Evolutionary conservation across 2,329 filamentous ascomycete species (phyloP).

Genomic region (Annulohypoxylon truncatum): DNA sequence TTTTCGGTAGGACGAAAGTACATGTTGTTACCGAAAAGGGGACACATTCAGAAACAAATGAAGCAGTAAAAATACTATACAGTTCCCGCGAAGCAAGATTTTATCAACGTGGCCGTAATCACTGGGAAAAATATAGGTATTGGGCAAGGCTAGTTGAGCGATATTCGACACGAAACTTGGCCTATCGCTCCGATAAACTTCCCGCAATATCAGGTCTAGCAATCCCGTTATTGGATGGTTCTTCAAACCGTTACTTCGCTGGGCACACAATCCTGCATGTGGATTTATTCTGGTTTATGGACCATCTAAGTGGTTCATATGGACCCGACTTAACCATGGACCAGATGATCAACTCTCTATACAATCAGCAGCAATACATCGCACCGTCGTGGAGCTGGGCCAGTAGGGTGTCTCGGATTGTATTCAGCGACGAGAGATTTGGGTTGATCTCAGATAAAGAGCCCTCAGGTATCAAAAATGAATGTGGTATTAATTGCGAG

Average conservation of each 20-base stretch:
- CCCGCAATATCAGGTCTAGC: slow-evolving; percentile 21
- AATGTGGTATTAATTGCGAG: too few relatives aligned
- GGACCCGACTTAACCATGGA: not conserved
- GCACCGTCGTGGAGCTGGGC: too few relatives aligned
- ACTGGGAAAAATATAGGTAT: too few relatives aligned
- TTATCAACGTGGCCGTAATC: too few relatives aligned
- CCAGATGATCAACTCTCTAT: too few relatives aligned
- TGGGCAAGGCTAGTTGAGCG: not conserved
- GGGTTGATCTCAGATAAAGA: not conserved
- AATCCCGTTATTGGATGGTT: too few relatives aligned
- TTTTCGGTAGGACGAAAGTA: slow-evolving; percentile 17
- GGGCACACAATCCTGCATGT: too few relatives aligned
- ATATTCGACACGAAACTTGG: slow-evolving; percentile 14
- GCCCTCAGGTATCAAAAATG: too few relatives aligned
- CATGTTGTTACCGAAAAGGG: slow-evolving; percentile 14
- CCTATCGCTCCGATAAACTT: slow-evolving; percentile 16
- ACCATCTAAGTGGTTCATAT: not conserved
- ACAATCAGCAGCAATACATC: too few relatives aligned
- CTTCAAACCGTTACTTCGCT: too few relatives aligned
- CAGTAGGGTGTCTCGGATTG: not conserved
- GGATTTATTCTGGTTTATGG: too few relatives aligned
- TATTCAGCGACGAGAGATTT: not conserved
- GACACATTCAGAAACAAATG: slow-evolving; percentile 10
- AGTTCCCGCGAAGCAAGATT: not conserved
- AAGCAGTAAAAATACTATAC: not conserved